These are phyloP conservation scores for Cercophora scortea DNA, from an alignment of 495 filamentous ascomycete species.

Conservation along the genomic window DNA sequence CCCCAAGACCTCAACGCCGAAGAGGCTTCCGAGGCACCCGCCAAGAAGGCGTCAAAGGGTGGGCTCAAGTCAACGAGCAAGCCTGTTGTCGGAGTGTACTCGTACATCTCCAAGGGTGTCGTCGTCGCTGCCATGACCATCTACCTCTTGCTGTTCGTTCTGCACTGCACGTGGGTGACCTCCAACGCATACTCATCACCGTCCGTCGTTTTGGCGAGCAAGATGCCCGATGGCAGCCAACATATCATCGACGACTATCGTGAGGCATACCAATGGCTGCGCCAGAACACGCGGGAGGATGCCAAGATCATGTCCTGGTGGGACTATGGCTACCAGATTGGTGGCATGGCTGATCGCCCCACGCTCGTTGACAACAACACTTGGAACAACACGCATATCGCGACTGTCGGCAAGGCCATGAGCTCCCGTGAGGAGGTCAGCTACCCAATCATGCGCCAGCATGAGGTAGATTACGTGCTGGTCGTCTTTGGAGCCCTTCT, in stretches of 20 bases:
- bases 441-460: slow-evolving; percentile 95
- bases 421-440: slow-evolving; percentile 94
- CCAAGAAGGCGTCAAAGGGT: slow-evolving; percentile 45
- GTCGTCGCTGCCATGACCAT: slow-evolving; percentile 61
- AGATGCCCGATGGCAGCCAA: slow-evolving; percentile 88
- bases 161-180: slow-evolving; percentile 99
- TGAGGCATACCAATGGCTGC: slow-evolving; percentile 99
- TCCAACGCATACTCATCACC: slow-evolving; percentile 98
- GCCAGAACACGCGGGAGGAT: slow-evolving; percentile 88
- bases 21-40: slow-evolving; percentile 32
- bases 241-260: slow-evolving; percentile 99
- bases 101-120: slow-evolving; percentile 65
- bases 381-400: slow-evolving; percentile 99
- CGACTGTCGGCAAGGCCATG: slow-evolving; percentile 99
- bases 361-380: slow-evolving; percentile 99
- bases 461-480: slow-evolving; percentile 97
- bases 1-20: slow-evolving; percentile 37
- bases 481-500: slow-evolving; percentile 95
- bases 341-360: slow-evolving; percentile 97
- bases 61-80: slow-evolving; percentile 61
- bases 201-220: slow-evolving; percentile 90
- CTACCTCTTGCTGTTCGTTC: slow-evolving; percentile 88
- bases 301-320: slow-evolving; percentile 99
- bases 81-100: slow-evolving; percentile 78
- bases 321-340: slow-evolving; percentile 99